Base-by-base conservation (phyloP, 164 flowering plant species). In the Echeveria elegans region DNA sequence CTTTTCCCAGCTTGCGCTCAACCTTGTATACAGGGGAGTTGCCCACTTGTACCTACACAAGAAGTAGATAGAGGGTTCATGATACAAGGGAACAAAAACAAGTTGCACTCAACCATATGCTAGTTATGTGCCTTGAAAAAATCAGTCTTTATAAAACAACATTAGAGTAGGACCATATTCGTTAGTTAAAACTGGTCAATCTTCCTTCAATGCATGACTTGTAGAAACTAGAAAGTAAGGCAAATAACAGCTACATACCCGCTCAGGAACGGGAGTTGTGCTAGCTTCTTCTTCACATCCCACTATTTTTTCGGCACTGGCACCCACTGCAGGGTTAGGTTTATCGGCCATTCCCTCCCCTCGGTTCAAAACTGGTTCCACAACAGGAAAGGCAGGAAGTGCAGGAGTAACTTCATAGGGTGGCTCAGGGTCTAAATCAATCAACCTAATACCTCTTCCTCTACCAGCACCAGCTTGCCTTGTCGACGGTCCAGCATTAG, bases 391-490 rank as follows among this genome's bases (percentile, higher is more conserved):
- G 10, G 78, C 81, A 47, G 23, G 21, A 47, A 47, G 6, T 47
- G n/a, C 52, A 47, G 23, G 52, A 47, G n/a, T 4, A 47, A 18
- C n/a, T 47, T 19, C 52, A 47, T 19, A 47, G 19, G 52, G 86
- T 66, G 75, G 82, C 76, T 91, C 88, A 26, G 88, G 88, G 66
- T 87, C 95, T 61, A 91, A 77, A 50, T 86, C 85, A 64, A 81
- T 85, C 80, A 85, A 74, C 76, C 88, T 82, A 67, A 82, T 59
- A 1, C 91, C 90, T 50, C 88, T 78, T 65, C 97, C 97, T 78
- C 92, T 79, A 77, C 92, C 92, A 63, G 81, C 84, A 72, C 81
- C 87, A 58, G 85, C 68, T 73, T 78, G 87, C 73, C 95, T 86
- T 6, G 82, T 66, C 19, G 80, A 79, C 65, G 71, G 81, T 47